Percentiles rank a stretch among this genome's conserved stretches.
These are phyloP conservation scores for Podospora pseudopauciseta DNA, from an alignment of 495 filamentous ascomycete species.

Conservation along the genomic window DNA sequence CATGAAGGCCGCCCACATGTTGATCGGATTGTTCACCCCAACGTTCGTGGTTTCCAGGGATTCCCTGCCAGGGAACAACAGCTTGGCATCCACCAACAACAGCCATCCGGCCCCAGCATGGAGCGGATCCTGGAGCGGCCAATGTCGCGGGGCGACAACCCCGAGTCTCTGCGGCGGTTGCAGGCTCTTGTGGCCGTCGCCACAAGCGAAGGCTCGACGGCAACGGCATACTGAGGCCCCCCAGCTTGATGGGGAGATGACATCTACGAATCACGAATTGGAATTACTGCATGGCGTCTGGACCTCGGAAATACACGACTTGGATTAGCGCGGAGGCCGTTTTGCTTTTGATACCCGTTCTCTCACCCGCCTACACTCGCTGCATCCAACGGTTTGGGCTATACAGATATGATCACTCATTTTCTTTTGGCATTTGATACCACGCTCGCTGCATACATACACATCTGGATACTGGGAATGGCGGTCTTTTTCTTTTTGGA, in stretches of 20 bases:
- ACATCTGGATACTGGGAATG: background rate
- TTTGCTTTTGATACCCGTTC: background rate
- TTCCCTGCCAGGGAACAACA: conserved; percentile 41
- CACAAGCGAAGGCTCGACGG: conserved; percentile 70
- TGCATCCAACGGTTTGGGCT: conserved; percentile 23
- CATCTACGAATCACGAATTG: background rate
- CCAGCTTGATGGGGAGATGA: background rate
- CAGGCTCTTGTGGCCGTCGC: conserved; percentile 88
- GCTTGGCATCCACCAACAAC: conserved; percentile 10
- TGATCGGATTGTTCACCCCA: conserved; percentile 48
- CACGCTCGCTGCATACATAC: conserved; percentile 18
- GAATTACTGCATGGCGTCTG: conserved; percentile 1
- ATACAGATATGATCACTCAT: conserved; percentile 19
- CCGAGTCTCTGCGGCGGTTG: conserved; percentile 58
- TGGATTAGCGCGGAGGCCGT: background rate
- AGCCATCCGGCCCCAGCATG: conserved; percentile 7
- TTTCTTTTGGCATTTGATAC: conserved; percentile 13
- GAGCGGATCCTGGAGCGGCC: conserved; percentile 25
- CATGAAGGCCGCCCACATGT: conserved; percentile 41
- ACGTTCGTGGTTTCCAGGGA: conserved; percentile 42
- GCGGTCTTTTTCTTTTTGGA: background rate
- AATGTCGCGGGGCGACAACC: conserved; percentile 22
- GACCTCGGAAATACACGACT: background rate
- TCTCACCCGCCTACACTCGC: conserved; percentile 23
- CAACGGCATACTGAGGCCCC: conserved; percentile 42